Evolutionary conservation across 441 rosid genomes (phyloP), one percentile per base, ranked within the genome.

Genomic region (Isatis lusitanica): DNA sequence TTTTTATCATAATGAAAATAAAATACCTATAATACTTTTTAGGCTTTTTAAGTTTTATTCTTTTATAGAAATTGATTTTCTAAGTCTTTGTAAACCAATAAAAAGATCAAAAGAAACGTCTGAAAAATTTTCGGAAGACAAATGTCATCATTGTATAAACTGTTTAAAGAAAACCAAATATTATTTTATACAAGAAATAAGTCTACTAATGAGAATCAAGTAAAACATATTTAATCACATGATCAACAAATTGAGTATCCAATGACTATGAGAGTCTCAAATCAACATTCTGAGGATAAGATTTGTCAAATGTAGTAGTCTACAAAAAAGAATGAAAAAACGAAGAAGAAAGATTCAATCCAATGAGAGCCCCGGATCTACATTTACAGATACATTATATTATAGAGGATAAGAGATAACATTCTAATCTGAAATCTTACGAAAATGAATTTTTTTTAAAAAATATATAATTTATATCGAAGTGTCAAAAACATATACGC

Each of bases 241-340:
- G 17, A 47, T 11, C 17, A 47, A 47, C 43, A 64, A 64, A 64
- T 3, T 30, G 15, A 48, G 17, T 33, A 47, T 48, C 78, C 73
- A 51, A 74, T 67, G 46, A 67, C 47, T 7, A 18, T 39, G 30
- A 66, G 30, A 66, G 15, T 39, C 55, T 17, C 7, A 13, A 17
- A 48, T 58, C 35, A 66, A 40, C 67, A 74, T 60, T 52, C 2
- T 3, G 60, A 13, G 43, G 74, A 75, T 68, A 75, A 68, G 71
- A 75, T 60, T 9, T 73, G 67, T 33, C 63, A 26, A 74, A 21
- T 51, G 40, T 31, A 39, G 51, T 40, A 63, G 35, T 62, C 16
- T n/a, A 30, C 24, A 9, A 18, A 30, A 5, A 1, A 30, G 1
- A 7, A 16, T 12, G 5, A 4, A 2, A 16, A 5, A 1, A 16